Evolutionary conservation across 2,329 filamentous ascomycete species (phyloP), one percentile per base, ranked within the genome.

Genomic region (Didymella glomerata): DNA sequence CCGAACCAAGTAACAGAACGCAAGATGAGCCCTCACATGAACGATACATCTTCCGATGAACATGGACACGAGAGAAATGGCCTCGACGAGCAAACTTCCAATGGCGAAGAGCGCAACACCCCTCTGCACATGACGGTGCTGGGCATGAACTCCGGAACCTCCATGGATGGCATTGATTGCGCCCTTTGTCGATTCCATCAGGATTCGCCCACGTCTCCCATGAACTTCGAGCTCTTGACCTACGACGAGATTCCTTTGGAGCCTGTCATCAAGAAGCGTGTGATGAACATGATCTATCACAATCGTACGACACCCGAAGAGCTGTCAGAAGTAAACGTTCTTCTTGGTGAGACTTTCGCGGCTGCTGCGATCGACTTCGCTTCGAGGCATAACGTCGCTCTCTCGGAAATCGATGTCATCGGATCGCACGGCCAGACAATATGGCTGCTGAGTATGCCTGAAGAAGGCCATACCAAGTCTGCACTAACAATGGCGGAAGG

Each of bases 391-490:
- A 34, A 34, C 32, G 32, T 34, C 14, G 4, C 32, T 34, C 32
- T 34, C 8, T 34, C 32, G 14, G 14, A 34, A 34, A 34, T 34
- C 52, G 84, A 86, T 63, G 79, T 77, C 24, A 80, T 87, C 38
- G 84, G 84, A 22, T 86, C 83, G 2, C 85, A 87, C 64, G 85
- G 85, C 14, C 85, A 87, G 73, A 87, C 85, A 1, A 86, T 87
- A 59, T 88, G 85, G 85, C 76, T 62, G n/a, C 20, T 62, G 27
- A 50, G 42, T 13, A 62, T 62, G 55, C 60, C 60, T 2, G 56
- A 59, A 40, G 20, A 46, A 8, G 60, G 80, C 3, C 78, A 84
- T 51, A 80, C 78, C 28, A 79, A 78, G 40, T 83, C 81, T 20
- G 55, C 60, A 1, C 48, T 62, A 8, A 83, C 84, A 4, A 34